Conservation (phyloP, 2,329 filamentous ascomycete species). For the Calonectria ilicicola region DNA sequence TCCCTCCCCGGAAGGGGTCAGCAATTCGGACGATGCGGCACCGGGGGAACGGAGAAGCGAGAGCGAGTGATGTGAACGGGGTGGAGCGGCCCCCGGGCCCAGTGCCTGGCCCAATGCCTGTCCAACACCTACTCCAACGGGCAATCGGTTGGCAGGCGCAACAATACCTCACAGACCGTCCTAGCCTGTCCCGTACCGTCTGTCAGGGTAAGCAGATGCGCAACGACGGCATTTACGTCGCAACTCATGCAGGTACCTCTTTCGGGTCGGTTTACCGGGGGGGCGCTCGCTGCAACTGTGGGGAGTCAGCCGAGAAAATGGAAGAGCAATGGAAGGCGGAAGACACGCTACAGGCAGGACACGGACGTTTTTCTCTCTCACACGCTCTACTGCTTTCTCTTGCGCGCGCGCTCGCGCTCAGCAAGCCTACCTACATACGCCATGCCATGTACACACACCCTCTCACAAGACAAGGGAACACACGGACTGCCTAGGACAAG, state of each 20-base stretch:
- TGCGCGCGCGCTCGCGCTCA: neutral
- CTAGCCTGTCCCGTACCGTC: neutral
- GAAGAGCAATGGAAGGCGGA: conserved; percentile 7
- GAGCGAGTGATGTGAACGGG: neutral
- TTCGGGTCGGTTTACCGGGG: conserved; percentile 12
- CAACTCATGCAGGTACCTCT: conserved; percentile 27
- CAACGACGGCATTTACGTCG: conserved; percentile 23
- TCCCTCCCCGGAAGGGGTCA: too few species aligned
- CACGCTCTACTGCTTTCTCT: too few species aligned
- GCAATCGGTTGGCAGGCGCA: neutral
- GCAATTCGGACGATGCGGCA: neutral
- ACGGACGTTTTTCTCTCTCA: neutral
- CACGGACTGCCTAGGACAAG: neutral
- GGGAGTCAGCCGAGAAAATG: conserved; percentile 20
- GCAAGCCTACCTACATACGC: neutral
- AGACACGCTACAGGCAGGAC: neutral
- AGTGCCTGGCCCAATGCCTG: neutral
- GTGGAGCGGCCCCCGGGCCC: neutral
- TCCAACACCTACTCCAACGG: neutral
- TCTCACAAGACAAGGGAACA: conserved; percentile 6
- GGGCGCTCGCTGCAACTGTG: conserved; percentile 7
- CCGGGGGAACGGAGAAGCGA: conserved; percentile 3
- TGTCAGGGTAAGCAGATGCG: conserved; percentile 7
- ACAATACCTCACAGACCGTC: neutral
- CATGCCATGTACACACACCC: neutral